phyloP scores from a whole-genome alignment of 2,329 filamentous ascomycete species.

The Hypoxylon sp. region DNA sequence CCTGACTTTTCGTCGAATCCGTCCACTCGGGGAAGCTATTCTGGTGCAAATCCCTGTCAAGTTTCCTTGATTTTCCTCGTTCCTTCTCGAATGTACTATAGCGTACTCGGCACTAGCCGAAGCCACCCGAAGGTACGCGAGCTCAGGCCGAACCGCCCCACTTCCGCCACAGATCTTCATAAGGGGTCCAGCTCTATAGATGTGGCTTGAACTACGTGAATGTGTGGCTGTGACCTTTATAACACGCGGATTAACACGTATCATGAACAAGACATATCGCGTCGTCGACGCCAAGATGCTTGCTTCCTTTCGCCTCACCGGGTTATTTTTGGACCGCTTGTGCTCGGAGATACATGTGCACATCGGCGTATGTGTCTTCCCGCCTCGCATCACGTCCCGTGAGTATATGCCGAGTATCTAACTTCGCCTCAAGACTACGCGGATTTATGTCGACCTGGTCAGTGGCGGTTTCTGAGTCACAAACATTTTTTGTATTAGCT shows the following conservation, averaged over 20 bases:
- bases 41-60: neutral
- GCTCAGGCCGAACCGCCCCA: neutral
- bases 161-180: conserved; percentile 20
- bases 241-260: conserved; percentile 13
- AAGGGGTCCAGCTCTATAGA: neutral
- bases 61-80: conserved; percentile 21
- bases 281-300: conserved; percentile 2
- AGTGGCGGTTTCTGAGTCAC: neutral
- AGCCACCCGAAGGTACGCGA: conserved; percentile 33
- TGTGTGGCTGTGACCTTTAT: conserved; percentile 24
- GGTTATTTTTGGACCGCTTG: conserved; percentile 4
- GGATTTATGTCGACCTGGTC: conserved; percentile 1
- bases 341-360: neutral
- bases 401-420: neutral
- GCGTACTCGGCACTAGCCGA: conserved; percentile 31
- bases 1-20: neutral
- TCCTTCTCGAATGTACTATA: conserved; percentile 25
- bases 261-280: neutral
- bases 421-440: conserved; percentile 27
- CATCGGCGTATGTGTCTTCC: neutral
- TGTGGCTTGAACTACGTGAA: conserved; percentile 9
- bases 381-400: conserved; percentile 19
- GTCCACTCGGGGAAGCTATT: neutral
- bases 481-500: neutral
- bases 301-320: conserved; percentile 9